These are phyloP conservation scores for Fulvia fulva DNA, from an alignment of 2,329 filamentous ascomycete species.

Conservation along the genomic window DNA sequence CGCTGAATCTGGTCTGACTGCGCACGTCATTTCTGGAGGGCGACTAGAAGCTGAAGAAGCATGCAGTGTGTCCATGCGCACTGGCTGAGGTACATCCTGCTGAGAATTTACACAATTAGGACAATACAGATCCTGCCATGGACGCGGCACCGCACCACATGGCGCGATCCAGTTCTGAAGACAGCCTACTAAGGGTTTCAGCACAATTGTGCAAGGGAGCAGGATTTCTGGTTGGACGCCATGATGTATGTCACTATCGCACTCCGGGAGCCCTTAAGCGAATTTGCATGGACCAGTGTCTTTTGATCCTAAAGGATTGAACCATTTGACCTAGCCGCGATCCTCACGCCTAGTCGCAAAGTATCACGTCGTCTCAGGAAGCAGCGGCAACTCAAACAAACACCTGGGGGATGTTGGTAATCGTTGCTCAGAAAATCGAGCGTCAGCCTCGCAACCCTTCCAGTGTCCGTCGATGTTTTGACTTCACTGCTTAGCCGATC, in stretches of 20 bases:
- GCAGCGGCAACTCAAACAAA: slow-evolving; percentile 4
- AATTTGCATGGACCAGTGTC: not conserved
- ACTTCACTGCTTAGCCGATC: slow-evolving; percentile 5
- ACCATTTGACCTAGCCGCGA: not conserved
- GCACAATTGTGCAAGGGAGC: not conserved
- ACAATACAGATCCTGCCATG: not conserved
- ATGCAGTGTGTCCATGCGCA: no score
- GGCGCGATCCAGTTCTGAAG: not conserved
- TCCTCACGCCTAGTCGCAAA: not conserved
- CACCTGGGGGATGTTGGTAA: not conserved
- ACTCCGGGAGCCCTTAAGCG: not conserved
- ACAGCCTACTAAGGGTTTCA: not conserved
- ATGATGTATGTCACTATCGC: not conserved
- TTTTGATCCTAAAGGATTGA: not conserved
- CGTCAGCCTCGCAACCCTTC: slow-evolving; percentile 10
- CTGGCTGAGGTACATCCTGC: not conserved
- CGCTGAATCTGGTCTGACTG: not conserved
- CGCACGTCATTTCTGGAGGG: not conserved
- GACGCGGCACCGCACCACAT: not conserved
- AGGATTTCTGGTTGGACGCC: not conserved
- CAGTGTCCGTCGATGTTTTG: slow-evolving; percentile 4
- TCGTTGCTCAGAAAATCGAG: slow-evolving; percentile 5
- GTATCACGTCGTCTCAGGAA: not conserved
- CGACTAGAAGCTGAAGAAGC: not conserved
- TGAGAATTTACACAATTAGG: not conserved